phyloP scores from a whole-genome alignment of 352 stramenopile species.

The Phytopythium mirpurense region DNA sequence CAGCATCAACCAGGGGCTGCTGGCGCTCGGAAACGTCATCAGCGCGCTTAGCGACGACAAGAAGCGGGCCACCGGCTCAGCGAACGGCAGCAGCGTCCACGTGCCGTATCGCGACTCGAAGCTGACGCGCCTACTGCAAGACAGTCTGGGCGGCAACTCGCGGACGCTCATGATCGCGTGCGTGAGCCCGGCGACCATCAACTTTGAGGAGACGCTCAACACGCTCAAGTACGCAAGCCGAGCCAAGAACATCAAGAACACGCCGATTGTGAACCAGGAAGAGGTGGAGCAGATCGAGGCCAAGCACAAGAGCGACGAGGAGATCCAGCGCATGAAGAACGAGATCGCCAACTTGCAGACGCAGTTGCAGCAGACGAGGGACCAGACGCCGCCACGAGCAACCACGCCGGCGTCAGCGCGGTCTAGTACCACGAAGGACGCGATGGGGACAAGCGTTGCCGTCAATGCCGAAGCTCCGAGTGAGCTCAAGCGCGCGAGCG shows the following conservation, averaged over 20 bases:
- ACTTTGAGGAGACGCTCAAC: slow-evolving; percentile 95
- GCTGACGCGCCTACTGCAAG: slow-evolving; percentile 84
- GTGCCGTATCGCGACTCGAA: slow-evolving; percentile 92
- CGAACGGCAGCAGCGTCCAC: slow-evolving; percentile 36
- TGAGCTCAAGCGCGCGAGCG: slow-evolving; percentile 10
- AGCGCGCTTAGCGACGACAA: slow-evolving; percentile 90
- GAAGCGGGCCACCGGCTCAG: slow-evolving; percentile 36
- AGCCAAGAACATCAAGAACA: slow-evolving; percentile 99
- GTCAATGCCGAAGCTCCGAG: background rate
- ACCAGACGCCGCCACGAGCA: slow-evolving; percentile 12
- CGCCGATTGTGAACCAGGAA: slow-evolving; percentile 94
- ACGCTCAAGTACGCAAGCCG: slow-evolving; percentile 98
- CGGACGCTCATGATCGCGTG: slow-evolving; percentile 91
- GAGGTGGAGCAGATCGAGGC: slow-evolving; percentile 38
- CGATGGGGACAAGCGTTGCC: background rate
- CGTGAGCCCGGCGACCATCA: slow-evolving; percentile 69
- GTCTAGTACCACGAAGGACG: background rate
- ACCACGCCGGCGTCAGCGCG: background rate
- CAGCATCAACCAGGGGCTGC: slow-evolving; percentile 94
- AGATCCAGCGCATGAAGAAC: slow-evolving; percentile 70
- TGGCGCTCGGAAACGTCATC: slow-evolving; percentile 96
- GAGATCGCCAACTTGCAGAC: slow-evolving; percentile 73
- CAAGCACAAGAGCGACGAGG: slow-evolving; percentile 44
- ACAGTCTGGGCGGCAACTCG: slow-evolving; percentile 85
- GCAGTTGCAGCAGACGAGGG: slow-evolving; percentile 38